Evolutionary conservation across 805 yeast genomes (phyloP), one percentile per base, ranked within the genome.

Genomic region (Teunomyces funiuensis): DNA sequence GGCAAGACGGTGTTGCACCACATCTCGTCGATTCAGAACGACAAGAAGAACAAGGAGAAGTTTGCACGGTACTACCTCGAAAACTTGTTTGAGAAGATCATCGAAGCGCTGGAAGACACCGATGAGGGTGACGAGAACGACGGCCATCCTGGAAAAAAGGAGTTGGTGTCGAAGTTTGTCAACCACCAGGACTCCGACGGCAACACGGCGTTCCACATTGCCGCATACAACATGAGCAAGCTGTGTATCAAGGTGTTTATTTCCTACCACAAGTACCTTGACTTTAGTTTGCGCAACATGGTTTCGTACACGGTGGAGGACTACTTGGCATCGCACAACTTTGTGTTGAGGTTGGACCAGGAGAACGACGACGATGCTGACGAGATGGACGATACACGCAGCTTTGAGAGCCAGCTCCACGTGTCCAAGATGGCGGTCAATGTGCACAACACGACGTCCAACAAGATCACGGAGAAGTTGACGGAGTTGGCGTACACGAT

Each of bases 111-210:
- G 39, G 47, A 40, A 22, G 44, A 40, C 4, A 36, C 29, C 9
- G 41, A 38, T 11, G 31, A 28, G 28, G 52, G 50, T 15, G 60
- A 53, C 26, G 51, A 55, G 13, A 55, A 57, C 34, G 59, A 61
- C 19, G 28, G 7, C 8, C 15, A 28, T 10, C 39, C 36, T 6
- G 23, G 34, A 3, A 40, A 41, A 20, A 44, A 39, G 14, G 42
- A 41, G 14, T 42, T 66, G 14, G 69, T 76, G 13, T 45, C 51
- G 20, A 62, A 67, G 39, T 66, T 93, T 52, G 83, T 91, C 40
- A 91, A 93, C 58, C 85, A 85, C n/a, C 87, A 84, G 48, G 99
- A 93, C 65, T 71, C 80, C 41, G 90, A 90, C 54, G 99, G 99
- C 18, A 97, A 93, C 59, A 93, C 99, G 0, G 90, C 97, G 36